phyloP scores from a whole-genome alignment of 257 asterid species.

The Coffea canephora region DNA sequence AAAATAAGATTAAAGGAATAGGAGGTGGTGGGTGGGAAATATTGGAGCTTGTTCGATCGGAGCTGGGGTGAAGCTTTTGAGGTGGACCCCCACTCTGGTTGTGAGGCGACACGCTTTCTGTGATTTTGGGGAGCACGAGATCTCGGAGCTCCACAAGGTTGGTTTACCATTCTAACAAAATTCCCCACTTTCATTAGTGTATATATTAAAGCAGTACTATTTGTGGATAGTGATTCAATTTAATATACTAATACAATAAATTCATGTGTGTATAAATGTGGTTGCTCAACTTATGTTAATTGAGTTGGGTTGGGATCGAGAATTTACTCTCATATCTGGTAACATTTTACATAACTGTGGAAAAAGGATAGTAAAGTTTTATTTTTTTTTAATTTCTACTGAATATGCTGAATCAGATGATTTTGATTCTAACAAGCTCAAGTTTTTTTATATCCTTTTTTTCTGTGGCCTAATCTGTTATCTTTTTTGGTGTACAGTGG shows the following conservation, averaged over 20 bases:
- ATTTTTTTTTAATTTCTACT: background rate
- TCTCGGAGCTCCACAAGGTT: constrained; percentile 34
- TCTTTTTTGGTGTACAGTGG: constrained; percentile 16
- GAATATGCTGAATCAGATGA: constrained; percentile 5
- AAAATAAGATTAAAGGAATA: background rate
- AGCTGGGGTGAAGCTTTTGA: constrained; percentile 12
- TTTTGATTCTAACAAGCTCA: background rate
- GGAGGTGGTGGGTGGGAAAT: background rate
- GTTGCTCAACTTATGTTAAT: background rate
- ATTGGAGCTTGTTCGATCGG: constrained; percentile 15
- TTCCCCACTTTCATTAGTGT: background rate
- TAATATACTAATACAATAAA: background rate
- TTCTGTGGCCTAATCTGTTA: background rate
- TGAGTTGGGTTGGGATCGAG: background rate
- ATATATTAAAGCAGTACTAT: background rate
- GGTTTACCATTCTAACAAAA: background rate
- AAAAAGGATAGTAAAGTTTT: background rate
- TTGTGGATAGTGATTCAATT: background rate
- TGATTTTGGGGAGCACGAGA: constrained; percentile 47
- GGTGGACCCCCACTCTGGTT: constrained; percentile 21
- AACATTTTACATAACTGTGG: background rate
- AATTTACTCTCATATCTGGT: background rate
- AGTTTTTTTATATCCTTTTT: background rate
- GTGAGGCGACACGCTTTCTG: constrained; percentile 30
- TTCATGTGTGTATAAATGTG: constrained; percentile 7